Base-by-base conservation (phyloP, 2,329 filamentous ascomycete species). In the Trichoderma afroharzianum region DNA sequence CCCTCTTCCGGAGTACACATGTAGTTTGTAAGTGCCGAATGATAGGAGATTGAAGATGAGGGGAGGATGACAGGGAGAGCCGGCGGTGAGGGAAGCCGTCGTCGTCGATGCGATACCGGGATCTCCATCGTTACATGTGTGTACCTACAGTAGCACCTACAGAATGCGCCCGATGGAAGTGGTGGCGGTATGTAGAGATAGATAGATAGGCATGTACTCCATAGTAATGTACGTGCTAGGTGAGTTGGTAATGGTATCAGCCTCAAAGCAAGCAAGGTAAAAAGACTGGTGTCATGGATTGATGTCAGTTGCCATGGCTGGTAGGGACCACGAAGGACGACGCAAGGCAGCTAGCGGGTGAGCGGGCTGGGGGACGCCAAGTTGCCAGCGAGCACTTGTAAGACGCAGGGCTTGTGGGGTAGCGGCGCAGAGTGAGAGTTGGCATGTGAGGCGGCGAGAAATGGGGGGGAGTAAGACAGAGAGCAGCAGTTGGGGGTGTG, bases 391-490 rank as follows among this genome's bases (percentile, higher is more conserved):
- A 70, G 47, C 30, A 70, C 24, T 70, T 59, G 58, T 39, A 57
- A 63, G 68, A 63, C 36, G 68, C 58, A 43, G 32, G 59, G 36
- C 68, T 57, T 55, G 67, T 63, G 68, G 67, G 57, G 67, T 36
- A 39, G 30, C 18, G 26, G 68, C 26, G 47, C 21, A 57, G 59
- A 57, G 24, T 36, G 15, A 12, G 15, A 12, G 33, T 43, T 61
- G 66, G 67, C 67, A 69, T 69, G 67, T 69, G 67, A 62, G 67
- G 67, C 67, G 67, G 67, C 57, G 55, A 33, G 57, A 59, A 50
- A 43, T 55, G 43, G 43, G 43, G 43, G 43, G 43, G 21, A 53
- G 43, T 18, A 33, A 66, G 30, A 50, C 28, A 26, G n/a, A 14
- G 14, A n/a, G 11, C n/a, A 43, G 15, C 14, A 39, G 58, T 26